phyloP scores from a whole-genome alignment of 257 asterid genomes.

The Ligustrum vulgare region DNA sequence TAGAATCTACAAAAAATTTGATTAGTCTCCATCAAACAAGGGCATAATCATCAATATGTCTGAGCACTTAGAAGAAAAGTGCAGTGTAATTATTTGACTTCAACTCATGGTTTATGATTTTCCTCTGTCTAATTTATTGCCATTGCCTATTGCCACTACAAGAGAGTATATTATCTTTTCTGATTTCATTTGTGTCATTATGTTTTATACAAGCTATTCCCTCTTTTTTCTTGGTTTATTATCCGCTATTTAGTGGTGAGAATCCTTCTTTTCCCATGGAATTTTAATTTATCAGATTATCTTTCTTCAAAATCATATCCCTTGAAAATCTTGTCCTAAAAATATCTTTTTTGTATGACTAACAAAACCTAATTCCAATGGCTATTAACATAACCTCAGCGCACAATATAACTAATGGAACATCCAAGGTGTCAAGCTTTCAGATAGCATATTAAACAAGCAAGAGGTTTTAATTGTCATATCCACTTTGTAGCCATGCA shows the following conservation, averaged over 20 bases:
- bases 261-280: not conserved
- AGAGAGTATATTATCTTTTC: not conserved
- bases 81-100: not conserved
- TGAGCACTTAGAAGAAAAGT: not conserved
- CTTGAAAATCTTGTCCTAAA: not conserved
- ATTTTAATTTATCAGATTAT: not conserved
- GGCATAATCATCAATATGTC: not conserved
- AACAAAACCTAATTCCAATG: not conserved
- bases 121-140: not conserved
- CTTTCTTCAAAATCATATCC: not conserved
- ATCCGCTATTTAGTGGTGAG: not conserved
- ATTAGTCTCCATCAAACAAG: no score
- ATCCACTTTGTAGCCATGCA: not conserved
- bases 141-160: not conserved
- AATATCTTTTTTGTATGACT: not conserved
- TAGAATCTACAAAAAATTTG: no score
- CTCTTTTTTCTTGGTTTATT: not conserved
- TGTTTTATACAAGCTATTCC: not conserved
- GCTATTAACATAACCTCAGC: not conserved
- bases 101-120: not conserved
- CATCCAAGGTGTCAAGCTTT: not conserved
- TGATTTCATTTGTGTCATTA: not conserved
- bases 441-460: not conserved
- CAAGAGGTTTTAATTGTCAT: not conserved
- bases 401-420: not conserved